Conservation (phyloP, 2,329 filamentous ascomycete genomes). For the Ophiocordyceps australis region DNA sequence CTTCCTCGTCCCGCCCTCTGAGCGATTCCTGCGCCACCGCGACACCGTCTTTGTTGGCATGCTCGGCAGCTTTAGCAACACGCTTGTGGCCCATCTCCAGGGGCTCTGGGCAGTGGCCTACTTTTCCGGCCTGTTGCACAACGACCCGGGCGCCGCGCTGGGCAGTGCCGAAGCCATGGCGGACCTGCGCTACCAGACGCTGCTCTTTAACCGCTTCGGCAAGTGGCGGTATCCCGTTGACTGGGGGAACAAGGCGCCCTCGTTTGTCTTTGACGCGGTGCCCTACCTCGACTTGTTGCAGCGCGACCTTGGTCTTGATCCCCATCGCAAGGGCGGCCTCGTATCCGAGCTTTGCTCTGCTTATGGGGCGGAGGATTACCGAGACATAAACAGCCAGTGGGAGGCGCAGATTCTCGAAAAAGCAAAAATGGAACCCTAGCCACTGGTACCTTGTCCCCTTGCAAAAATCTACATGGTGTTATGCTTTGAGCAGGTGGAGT, state of each 20-base stretch:
- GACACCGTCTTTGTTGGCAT: slow-evolving; percentile 27
- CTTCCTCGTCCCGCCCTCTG: slow-evolving; percentile 24
- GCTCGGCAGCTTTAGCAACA: slow-evolving; percentile 21
- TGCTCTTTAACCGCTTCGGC: slow-evolving; percentile 49
- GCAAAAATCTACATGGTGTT: no score
- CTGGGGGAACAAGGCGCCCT: slow-evolving; percentile 41
- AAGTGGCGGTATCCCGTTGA: slow-evolving; percentile 51
- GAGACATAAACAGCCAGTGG: slow-evolving; percentile 34
- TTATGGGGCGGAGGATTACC: slow-evolving; percentile 42
- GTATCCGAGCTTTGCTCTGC: slow-evolving; percentile 32
- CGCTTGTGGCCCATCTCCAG: slow-evolving; percentile 24
- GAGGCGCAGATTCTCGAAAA: no score
- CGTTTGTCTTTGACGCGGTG: slow-evolving; percentile 60
- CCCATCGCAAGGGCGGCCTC: slow-evolving; percentile 33
- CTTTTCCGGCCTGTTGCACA: slow-evolving; percentile 19
- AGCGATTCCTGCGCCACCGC: slow-evolving; percentile 13
- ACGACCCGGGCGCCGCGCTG: slow-evolving; percentile 5
- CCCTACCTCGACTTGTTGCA: slow-evolving; percentile 56
- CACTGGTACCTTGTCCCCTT: no score
- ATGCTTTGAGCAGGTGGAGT: no score
- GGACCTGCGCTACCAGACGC: slow-evolving; percentile 30
- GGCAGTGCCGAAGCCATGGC: slow-evolving; percentile 15
- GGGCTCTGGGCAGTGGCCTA: slow-evolving; percentile 49
- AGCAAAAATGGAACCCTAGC: no score
- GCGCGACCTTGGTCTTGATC: slow-evolving; percentile 42